These are phyloP conservation scores for Tricholoma furcatifolium DNA, from an alignment of 768 basidiomycete species.

Conservation along the genomic window DNA sequence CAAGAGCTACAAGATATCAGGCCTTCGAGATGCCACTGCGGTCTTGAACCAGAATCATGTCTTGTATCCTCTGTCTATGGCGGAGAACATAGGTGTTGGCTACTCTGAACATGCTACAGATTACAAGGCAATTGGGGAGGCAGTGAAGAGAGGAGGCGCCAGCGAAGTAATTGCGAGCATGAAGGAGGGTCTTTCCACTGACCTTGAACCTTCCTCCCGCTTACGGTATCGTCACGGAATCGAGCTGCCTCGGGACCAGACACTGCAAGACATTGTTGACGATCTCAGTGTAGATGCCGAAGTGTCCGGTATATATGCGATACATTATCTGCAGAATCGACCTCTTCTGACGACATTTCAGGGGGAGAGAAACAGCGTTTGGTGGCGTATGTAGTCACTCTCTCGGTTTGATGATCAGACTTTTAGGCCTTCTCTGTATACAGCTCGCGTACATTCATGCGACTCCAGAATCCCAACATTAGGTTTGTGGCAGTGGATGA, in stretches of 20 bases:
- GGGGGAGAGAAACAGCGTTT: too few relatives aligned
- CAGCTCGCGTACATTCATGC: slow-evolving; percentile 32
- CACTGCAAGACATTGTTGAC: too few relatives aligned
- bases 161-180: too few relatives aligned
- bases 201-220: too few relatives aligned
- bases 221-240: slow-evolving; percentile 4
- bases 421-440: background rate
- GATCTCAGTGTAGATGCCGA: too few relatives aligned
- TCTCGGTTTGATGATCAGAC: background rate
- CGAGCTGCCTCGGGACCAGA: too few relatives aligned
- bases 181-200: too few relatives aligned
- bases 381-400: background rate
- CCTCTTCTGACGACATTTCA: background rate
- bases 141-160: slow-evolving; percentile 30
- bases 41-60: slow-evolving; percentile 47
- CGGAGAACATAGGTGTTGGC: slow-evolving; percentile 38
- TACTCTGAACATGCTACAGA: slow-evolving; percentile 15
- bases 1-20: slow-evolving; percentile 32
- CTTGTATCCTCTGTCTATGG: slow-evolving; percentile 45
- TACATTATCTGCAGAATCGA: background rate
- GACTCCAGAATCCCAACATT: too few relatives aligned
- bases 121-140: slow-evolving; percentile 21
- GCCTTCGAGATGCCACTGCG: slow-evolving; percentile 42
- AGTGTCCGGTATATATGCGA: slow-evolving; percentile 13
- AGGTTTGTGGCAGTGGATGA: too few relatives aligned